Evolutionary conservation across 352 stramenopile species (phyloP).

Genomic region (Phytopythium helicoides): DNA sequence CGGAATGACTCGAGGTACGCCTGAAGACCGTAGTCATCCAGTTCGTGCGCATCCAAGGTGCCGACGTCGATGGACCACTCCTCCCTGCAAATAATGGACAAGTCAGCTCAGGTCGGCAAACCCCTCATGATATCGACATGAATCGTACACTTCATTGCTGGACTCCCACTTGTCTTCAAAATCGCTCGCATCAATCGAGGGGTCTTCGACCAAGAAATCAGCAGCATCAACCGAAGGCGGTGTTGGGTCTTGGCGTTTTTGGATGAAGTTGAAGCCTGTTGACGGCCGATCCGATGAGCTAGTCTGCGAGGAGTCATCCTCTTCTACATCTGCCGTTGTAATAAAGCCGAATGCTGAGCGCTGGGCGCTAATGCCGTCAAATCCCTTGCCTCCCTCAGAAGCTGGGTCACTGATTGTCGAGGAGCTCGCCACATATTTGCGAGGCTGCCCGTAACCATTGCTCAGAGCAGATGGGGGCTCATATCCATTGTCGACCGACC

Average conservation of each 20-base stretch:
- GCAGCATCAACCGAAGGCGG: conserved; percentile 35
- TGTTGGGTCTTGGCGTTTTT: conserved; percentile 18
- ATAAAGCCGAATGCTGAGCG: conserved; percentile 85
- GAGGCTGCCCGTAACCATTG: conserved; percentile 16
- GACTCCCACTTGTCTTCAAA: conserved; percentile 80
- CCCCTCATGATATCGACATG: conserved; percentile 14
- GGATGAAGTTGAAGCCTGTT: conserved; percentile 40
- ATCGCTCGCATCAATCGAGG: conserved; percentile 40
- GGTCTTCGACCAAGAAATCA: conserved; percentile 59
- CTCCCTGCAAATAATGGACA: conserved; percentile 34
- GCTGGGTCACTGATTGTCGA: conserved; percentile 23
- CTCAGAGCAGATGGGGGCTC: conserved; percentile 26
- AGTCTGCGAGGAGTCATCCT: conserved; percentile 42
- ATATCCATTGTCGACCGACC: conserved; percentile 52
- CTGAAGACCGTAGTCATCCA: conserved; percentile 58
- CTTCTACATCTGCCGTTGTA: conserved; percentile 30
- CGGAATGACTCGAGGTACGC: conserved; percentile 58
- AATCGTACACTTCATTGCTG: conserved; percentile 77
- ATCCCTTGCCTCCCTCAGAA: conserved; percentile 10
- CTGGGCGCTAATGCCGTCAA: conserved; percentile 8
- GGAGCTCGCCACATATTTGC: conserved; percentile 16
- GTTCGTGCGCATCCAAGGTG: conserved; percentile 35
- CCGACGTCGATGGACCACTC: conserved; percentile 70
- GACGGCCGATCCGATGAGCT: conserved; percentile 47
- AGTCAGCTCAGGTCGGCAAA: neutral